Percentiles rank a stretch among this genome's conserved stretches.
phyloP scores from a whole-genome alignment of 148 eudicot species.

The Limonium bicolor region DNA sequence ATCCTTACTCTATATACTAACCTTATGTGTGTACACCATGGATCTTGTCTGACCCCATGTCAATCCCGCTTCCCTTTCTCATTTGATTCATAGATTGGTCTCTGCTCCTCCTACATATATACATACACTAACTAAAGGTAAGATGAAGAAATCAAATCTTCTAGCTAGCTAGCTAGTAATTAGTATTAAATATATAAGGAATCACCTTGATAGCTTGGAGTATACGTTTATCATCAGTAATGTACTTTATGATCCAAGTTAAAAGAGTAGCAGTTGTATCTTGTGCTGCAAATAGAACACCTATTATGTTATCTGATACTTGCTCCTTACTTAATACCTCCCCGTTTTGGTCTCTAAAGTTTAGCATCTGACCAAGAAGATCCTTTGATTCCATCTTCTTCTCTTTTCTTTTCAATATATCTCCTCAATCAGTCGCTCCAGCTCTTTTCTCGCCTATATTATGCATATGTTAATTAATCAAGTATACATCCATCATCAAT shows the following conservation, averaged over 20 bases:
- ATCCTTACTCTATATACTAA: background rate
- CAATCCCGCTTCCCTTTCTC: conserved; percentile 12
- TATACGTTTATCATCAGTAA: conserved; percentile 28
- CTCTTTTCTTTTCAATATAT: conserved; percentile 23
- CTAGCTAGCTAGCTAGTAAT: background rate
- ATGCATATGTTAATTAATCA: background rate
- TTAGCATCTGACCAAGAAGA: conserved; percentile 19
- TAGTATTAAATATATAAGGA: background rate
- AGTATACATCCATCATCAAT: background rate
- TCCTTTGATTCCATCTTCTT: conserved; percentile 14
- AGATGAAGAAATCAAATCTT: background rate
- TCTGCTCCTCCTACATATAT: conserved; percentile 31
- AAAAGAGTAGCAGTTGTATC: conserved; percentile 54
- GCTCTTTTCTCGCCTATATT: conserved; percentile 27
- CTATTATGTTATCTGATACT: conserved; percentile 42
- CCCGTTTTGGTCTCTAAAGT: conserved; percentile 22
- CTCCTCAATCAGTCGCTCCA: conserved; percentile 11
- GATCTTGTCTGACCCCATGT: conserved; percentile 40
- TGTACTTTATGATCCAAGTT: conserved; percentile 46
- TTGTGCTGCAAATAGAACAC: conserved; percentile 53
- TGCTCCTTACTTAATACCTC: conserved; percentile 21
- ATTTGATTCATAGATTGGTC: conserved; percentile 19
- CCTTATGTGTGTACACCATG: conserved; percentile 36
- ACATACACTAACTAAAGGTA: background rate
- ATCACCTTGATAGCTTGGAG: conserved; percentile 33